phyloP scores from a whole-genome alignment of 192 early-diverging fungal genomes.

The Irineochytrium annulatum region DNA sequence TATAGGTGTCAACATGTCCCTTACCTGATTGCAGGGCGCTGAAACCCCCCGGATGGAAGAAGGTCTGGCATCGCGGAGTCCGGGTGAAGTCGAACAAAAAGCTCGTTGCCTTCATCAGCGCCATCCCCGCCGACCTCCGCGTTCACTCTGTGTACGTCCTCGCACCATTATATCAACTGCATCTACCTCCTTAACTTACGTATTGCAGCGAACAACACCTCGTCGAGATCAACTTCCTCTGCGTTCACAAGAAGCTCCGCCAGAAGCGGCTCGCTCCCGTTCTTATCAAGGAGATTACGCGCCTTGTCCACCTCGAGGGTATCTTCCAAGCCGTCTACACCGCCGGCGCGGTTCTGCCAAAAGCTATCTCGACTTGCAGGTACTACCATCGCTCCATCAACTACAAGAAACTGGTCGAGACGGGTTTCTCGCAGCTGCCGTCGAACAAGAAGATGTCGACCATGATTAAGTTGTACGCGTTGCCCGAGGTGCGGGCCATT shows the following conservation, averaged over 20 bases:
- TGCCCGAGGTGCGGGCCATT: constrained; percentile 44
- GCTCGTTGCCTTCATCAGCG: constrained; percentile 95
- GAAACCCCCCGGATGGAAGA: constrained; percentile 86
- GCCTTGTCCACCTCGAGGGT: constrained; percentile 82
- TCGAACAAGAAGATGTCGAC: constrained; percentile 68
- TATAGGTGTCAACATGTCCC: neutral
- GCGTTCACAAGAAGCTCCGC: constrained; percentile 93
- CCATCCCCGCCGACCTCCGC: constrained; percentile 78
- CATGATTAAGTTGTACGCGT: constrained; percentile 66
- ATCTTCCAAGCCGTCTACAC: constrained; percentile 99
- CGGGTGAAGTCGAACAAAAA: constrained; percentile 73
- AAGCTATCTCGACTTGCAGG: constrained; percentile 72
- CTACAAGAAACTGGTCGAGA: constrained; percentile 91
- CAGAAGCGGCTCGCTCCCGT: constrained; percentile 92
- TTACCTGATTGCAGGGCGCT: constrained; percentile 61
- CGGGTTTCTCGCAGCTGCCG: constrained; percentile 81
- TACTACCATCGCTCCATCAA: constrained; percentile 95
- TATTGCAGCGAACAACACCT: constrained; percentile 39
- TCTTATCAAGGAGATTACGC: constrained; percentile 95
- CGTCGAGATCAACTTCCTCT: constrained; percentile 98
- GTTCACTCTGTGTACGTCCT: constrained; percentile 61
- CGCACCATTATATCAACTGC: neutral
- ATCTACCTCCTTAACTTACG: neutral
- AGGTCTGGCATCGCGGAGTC: constrained; percentile 89
- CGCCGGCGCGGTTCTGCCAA: constrained; percentile 85